These are phyloP conservation scores for Curvularia spicifera DNA, from an alignment of 2,329 filamentous ascomycete species.

Conservation along the genomic window DNA sequence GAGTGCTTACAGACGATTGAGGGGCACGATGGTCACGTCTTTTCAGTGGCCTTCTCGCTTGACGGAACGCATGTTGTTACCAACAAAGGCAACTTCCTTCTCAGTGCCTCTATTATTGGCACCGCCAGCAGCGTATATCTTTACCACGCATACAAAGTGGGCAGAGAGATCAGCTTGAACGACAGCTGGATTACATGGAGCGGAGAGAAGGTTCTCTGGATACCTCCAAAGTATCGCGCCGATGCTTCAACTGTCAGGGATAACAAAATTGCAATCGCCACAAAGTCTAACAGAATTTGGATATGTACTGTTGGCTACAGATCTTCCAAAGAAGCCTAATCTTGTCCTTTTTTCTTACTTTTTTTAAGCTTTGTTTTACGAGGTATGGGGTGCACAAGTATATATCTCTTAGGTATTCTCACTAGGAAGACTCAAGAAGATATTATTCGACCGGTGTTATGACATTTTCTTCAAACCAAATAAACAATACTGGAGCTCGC, in stretches of 20 bases:
- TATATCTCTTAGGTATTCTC: too few species aligned
- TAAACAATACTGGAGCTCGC: too few species aligned
- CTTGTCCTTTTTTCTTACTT: too few species aligned
- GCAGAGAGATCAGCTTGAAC: slow-evolving; percentile 16
- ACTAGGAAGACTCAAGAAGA: too few species aligned
- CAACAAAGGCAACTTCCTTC: background rate
- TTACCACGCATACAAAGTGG: background rate
- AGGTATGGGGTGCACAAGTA: too few species aligned
- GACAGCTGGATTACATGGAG: slow-evolving; percentile 27
- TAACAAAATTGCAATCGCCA: slow-evolving; percentile 21
- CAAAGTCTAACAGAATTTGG: slow-evolving; percentile 24
- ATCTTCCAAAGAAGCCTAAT: background rate
- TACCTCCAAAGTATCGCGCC: slow-evolving; percentile 33
- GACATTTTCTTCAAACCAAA: too few species aligned
- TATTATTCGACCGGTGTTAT: too few species aligned
- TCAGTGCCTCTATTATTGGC: background rate
- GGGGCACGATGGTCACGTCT: too few species aligned
- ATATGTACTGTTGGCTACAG: slow-evolving; percentile 13
- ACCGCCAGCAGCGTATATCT: background rate
- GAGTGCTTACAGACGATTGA: too few species aligned
- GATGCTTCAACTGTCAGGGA: slow-evolving; percentile 21
- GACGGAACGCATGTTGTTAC: background rate
- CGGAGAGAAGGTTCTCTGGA: slow-evolving; percentile 26
- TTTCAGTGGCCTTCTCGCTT: background rate
- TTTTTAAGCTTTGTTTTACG: too few species aligned